Evolutionary conservation across 208 protist species (phyloP).

Genomic region (Leptomonas pyrrhocoris): DNA sequence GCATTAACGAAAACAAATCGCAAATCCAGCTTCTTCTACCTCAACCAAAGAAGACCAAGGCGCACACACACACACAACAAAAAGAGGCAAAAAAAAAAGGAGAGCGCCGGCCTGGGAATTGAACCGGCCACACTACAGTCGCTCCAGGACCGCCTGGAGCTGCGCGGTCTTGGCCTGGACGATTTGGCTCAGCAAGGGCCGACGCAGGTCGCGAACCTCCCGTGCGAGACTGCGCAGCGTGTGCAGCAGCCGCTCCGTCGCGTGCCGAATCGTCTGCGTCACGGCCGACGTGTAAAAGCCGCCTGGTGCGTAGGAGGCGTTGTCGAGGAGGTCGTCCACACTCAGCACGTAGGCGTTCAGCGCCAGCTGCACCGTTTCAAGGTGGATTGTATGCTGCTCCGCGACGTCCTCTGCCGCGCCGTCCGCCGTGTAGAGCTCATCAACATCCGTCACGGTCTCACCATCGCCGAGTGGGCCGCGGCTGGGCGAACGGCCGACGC

Average conservation of each 20-base stretch:
- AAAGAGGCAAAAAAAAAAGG: neutral
- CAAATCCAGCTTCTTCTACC: too few species aligned
- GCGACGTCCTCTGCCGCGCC: conserved; percentile 16
- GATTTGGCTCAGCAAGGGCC: conserved; percentile 29
- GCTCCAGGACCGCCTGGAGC: conserved; percentile 19
- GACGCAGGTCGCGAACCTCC: conserved; percentile 50
- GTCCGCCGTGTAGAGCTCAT: conserved; percentile 31
- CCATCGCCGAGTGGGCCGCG: conserved; percentile 30
- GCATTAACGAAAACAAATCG: too few species aligned
- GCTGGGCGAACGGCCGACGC: conserved; percentile 39
- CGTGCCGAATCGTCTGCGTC: conserved; percentile 35
- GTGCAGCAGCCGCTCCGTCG: conserved; percentile 46
- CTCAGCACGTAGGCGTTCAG: conserved; percentile 53
- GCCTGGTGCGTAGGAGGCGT: conserved; percentile 1
- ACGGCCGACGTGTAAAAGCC: conserved; percentile 31
- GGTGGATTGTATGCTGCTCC: conserved; percentile 42
- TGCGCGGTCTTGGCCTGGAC: conserved; percentile 23
- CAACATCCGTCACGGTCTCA: conserved; percentile 39
- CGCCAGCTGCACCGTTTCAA: conserved; percentile 67
- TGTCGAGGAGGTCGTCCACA: conserved; percentile 33
- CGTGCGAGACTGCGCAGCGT: conserved; percentile 43
- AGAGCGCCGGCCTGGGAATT: neutral
- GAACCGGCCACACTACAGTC: neutral
- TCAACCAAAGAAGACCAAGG: too few species aligned
- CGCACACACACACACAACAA: neutral